Percentiles rank a stretch among this genome's conserved stretches.
These are phyloP conservation scores for Boletus coccyginus DNA, from an alignment of 768 basidiomycete genomes.

Conservation along the genomic window DNA sequence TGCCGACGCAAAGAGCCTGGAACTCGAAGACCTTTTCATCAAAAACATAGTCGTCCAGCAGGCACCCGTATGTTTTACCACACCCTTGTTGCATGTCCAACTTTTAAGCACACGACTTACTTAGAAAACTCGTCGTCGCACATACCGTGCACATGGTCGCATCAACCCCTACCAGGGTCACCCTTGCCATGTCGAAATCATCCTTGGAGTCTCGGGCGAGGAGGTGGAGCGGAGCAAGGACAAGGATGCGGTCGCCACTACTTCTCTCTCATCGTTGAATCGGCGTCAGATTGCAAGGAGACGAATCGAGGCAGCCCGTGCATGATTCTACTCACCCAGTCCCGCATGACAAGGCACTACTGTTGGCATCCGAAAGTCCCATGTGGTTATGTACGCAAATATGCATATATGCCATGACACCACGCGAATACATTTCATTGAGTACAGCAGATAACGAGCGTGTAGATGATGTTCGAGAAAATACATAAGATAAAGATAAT, in stretches of 20 bases:
- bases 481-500: slow-evolving; percentile 9
- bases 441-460: slow-evolving; percentile 8
- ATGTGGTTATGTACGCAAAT: slow-evolving; percentile 29
- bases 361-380: slow-evolving; percentile 13
- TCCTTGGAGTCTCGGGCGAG: slow-evolving; percentile 73
- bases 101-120: not conserved
- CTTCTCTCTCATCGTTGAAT: slow-evolving; percentile 67
- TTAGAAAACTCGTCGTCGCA: slow-evolving; percentile 97
- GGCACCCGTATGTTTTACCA: slow-evolving; percentile 73
- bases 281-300: slow-evolving; percentile 83
- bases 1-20: slow-evolving; percentile 95
- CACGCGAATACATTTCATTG: slow-evolving; percentile 1
- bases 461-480: not conserved
- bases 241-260: slow-evolving; percentile 51
- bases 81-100: not conserved
- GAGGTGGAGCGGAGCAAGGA: slow-evolving; percentile 94
- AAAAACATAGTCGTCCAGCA: slow-evolving; percentile 98
- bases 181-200: slow-evolving; percentile 95
- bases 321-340: slow-evolving; percentile 33
- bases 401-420: slow-evolving; percentile 31
- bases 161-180: slow-evolving; percentile 99
- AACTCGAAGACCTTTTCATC: slow-evolving; percentile 88
- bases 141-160: slow-evolving; percentile 96
- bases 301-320: slow-evolving; percentile 82
- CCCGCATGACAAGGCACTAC: slow-evolving; percentile 7